Base-by-base conservation (phyloP, 306 rosid genomes). In the Pachyrhizus erosus region DNA sequence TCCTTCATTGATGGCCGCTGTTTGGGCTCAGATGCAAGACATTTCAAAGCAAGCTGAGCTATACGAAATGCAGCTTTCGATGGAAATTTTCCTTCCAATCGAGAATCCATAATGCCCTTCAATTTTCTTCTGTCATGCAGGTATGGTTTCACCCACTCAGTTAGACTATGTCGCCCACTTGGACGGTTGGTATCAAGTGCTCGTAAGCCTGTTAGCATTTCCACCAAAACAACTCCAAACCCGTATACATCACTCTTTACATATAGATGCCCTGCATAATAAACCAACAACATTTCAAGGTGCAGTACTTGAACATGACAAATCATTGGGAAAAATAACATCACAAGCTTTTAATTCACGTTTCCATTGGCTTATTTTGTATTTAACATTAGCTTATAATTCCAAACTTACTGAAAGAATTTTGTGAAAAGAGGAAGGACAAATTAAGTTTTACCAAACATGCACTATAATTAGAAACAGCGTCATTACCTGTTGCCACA, bases 221-320 rank as follows among this genome's bases (percentile, higher is more conserved):
- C 99, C 3, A 94, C 87, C 86, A 96, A 83, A 45, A 96, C 98
- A 2, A 96, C 98, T 61, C 99, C 99, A 80, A 94, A 96, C 9
- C 93, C 99, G 55, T 94, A 96, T 5, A 92, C 98, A 2, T 96
- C 98, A 18, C 99, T 96, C 88, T 96, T 94, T 7, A 93, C 92
- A 21, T 92, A 94, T 34, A 96, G 84, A 91, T 96, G 99, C 78
- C 98, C 98, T 94, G 90, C 55, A 27, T 66, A 29, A 60, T 18
- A 49, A 73, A n/a, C 9, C 42, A 69, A 52, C 15, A 12, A 26
- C 7, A 51, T 70, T 26, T n/a, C 58, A 76, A 24, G 54, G 27
- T 4, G 4, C 62, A 46, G 2, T 29, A 49, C 54, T 31, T 48
- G 14, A 51, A 74, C 51, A 3, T 74, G n/a, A 17, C 77, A 34